Evolutionary conservation across 352 stramenopile species (phyloP).

Genomic region (Pythium brassicae): DNA sequence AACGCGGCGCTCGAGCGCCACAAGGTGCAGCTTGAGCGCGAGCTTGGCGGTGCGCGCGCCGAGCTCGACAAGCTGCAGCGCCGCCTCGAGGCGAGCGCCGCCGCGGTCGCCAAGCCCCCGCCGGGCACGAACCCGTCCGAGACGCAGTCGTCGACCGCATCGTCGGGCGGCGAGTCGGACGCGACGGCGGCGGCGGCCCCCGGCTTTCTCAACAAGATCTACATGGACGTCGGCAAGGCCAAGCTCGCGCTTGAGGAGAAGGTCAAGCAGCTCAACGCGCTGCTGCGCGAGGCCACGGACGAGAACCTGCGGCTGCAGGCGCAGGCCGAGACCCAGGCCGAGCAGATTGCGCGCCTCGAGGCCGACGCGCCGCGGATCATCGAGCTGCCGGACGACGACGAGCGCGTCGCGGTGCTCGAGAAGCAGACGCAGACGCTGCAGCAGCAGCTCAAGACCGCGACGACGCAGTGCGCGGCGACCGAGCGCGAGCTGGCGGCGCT

Average conservation of each 20-base stretch:
- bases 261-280: constrained; percentile 48
- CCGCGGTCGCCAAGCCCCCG: neutral
- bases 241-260: constrained; percentile 70
- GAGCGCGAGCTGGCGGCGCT: constrained; percentile 26
- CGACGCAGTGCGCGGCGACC: constrained; percentile 11
- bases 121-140: constrained; percentile 11
- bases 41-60: constrained; percentile 31
- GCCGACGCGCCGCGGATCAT: constrained; percentile 14
- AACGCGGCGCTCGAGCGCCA: constrained; percentile 13
- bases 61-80: constrained; percentile 31
- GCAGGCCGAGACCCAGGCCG: constrained; percentile 10
- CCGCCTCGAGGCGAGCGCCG: constrained; percentile 18
- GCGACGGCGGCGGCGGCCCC: constrained; percentile 10
- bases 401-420: constrained; percentile 18
- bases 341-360: neutral
- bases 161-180: constrained; percentile 2
- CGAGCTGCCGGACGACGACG: constrained; percentile 15
- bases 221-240: constrained; percentile 74
- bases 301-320: constrained; percentile 43
- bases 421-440: constrained; percentile 20
- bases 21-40: constrained; percentile 25
- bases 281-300: constrained; percentile 36
- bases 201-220: constrained; percentile 78
- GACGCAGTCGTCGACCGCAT: constrained; percentile 1
- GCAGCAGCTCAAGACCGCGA: neutral